Conservation (phyloP, 345 rosid species). For the Ceriops zippeliana region DNA sequence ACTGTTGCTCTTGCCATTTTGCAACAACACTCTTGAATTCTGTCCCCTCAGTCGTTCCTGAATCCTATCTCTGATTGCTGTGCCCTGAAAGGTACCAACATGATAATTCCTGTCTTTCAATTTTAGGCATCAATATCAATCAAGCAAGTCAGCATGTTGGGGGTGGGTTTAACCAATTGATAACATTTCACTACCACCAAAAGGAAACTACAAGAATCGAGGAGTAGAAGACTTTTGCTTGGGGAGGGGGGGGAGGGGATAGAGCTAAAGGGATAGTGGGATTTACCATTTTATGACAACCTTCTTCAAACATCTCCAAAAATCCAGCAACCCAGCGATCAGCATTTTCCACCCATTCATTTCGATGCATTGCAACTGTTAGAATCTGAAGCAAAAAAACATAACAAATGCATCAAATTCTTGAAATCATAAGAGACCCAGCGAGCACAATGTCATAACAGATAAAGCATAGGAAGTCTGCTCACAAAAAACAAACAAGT, state of each 20-base stretch:
- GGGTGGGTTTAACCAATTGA: too few relatives aligned
- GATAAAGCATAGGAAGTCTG: too few relatives aligned
- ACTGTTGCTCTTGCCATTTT: conserved; percentile 21
- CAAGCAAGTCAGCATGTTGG: too few relatives aligned
- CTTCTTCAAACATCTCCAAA: conserved; percentile 71
- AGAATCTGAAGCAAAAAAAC: conserved; percentile 41
- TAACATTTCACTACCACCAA: not conserved
- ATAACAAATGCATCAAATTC: not conserved
- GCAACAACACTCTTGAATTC: conserved; percentile 33
- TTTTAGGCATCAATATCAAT: too few relatives aligned
- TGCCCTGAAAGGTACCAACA: conserved; percentile 33
- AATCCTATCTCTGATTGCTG: conserved; percentile 61
- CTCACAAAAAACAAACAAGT: too few relatives aligned
- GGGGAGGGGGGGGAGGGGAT: not conserved
- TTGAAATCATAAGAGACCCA: too few relatives aligned
- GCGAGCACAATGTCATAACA: too few relatives aligned
- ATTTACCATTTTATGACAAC: conserved; percentile 62
- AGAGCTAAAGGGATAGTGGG: not conserved
- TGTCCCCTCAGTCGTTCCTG: conserved; percentile 49
- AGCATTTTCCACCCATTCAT: conserved; percentile 63
- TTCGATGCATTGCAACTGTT: conserved; percentile 57
- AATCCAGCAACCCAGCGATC: conserved; percentile 65
- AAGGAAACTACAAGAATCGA: not conserved
- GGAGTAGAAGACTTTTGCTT: too few relatives aligned
- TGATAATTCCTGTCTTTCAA: too few relatives aligned